Base-by-base conservation (phyloP, 208 protist species). In the Crithidia brevicula region DNA sequence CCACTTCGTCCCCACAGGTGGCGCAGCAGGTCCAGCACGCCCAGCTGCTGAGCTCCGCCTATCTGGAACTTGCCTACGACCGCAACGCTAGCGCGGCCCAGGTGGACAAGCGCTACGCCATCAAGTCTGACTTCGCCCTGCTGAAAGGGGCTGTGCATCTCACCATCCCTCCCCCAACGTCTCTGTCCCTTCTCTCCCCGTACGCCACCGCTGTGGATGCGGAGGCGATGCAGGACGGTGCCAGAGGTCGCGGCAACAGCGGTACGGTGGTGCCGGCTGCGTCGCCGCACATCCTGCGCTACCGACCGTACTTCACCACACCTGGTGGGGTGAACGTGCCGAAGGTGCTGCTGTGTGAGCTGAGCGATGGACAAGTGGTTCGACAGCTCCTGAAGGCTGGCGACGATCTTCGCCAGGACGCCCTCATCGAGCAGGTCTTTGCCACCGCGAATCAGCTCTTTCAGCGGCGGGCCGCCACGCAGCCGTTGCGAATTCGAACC, bases 331-430 rank as follows among this genome's bases (percentile, higher is more conserved):
- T 98, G 34, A 99, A 98, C 64, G 56, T 93, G n/a, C 97, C 98
- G 1, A 98, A 98, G 72, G 78, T 93, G 9, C 63, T 99, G 10
- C 42, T 50, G 25, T 98, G 96, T 59, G 75, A 82, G 9, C 80
- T 95, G 33, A 85, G 73, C 42, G 86, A 98, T 67, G 97, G 97
- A 4, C 43, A 46, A 8, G 30, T 70, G 23, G 91, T 98, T 38
- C 84, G 77, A 51, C 95, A 99, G 70, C 79, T 98, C 3, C 72
- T 97, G 20, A 97, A 97, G 62, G 67, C 85, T 0, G 85, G 91
- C 10, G 97, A 99, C 79, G 98, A 99, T 71, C 30, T 98, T 45
- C 83, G 98, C 4, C 98, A 99, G 74, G 98, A 99, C 77, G 95
- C 93, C 4, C 84, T 99, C 6, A 98, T 99, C 71, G 85, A 99